A percentile compares a stretch with the other conserved stretches of the same genome.
Conservation (phyloP, 768 basidiomycete genomes). For the Wakefieldia striispora region DNA sequence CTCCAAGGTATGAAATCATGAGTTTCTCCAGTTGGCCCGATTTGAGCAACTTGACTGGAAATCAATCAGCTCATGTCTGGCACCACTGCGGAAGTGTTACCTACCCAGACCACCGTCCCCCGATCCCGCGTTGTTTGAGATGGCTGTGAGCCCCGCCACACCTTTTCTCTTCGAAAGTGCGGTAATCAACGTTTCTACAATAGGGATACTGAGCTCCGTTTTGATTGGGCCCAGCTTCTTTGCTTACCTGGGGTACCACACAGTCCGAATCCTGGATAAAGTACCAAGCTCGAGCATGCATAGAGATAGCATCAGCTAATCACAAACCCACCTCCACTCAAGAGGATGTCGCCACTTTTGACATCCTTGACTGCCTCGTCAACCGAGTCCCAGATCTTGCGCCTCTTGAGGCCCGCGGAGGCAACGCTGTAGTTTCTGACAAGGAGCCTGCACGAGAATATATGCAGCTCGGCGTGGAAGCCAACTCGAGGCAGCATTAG, state of each 20-base stretch:
- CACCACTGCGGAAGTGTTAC: not conserved
- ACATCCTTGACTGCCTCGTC: constrained; percentile 83
- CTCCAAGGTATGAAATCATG: constrained; percentile 85
- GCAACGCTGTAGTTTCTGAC: constrained; percentile 3
- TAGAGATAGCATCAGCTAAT: constrained; percentile 22
- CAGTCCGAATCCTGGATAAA: constrained; percentile 72
- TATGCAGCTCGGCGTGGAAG: constrained; percentile 3
- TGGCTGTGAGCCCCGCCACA: constrained; percentile 67
- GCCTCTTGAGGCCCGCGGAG: constrained; percentile 21
- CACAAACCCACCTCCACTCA: constrained; percentile 68
- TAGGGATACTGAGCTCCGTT: not conserved
- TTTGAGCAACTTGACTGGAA: constrained; percentile 65
- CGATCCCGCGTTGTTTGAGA: constrained; percentile 83
- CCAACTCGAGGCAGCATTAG: constrained; percentile 5
- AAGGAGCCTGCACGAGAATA: constrained; percentile 2
- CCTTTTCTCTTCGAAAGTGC: constrained; percentile 72
- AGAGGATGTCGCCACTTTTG: constrained; percentile 69
- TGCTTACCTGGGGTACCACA: constrained; percentile 76
- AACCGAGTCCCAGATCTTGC: constrained; percentile 71
- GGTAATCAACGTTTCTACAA: constrained; percentile 70
- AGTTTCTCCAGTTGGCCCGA: constrained; percentile 75
- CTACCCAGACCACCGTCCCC: constrained; percentile 67
- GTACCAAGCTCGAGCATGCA: not conserved
- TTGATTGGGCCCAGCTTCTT: not conserved
- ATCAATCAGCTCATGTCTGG: not conserved